A percentile compares a stretch with the other conserved stretches of the same genome.
Conservation (phyloP, 176 grass and related monocot species). For the Thinopyrum elongatum region DNA sequence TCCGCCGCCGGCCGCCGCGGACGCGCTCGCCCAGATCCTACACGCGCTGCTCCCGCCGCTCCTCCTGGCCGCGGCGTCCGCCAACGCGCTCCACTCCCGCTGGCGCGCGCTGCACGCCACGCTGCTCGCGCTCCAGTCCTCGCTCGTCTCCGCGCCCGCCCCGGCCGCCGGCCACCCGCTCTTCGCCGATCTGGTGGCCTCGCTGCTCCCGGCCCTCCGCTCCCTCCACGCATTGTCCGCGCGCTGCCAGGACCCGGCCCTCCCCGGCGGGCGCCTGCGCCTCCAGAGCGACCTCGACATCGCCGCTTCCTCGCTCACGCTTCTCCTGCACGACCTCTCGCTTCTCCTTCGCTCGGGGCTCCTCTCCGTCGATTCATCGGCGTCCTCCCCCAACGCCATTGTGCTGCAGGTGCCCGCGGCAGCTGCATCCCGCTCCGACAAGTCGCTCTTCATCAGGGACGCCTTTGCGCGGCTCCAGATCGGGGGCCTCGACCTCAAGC, state of each 20-base stretch:
- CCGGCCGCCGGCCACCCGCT: constrained; percentile 53
- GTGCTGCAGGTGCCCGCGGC: constrained; percentile 61
- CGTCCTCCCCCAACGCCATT: constrained; percentile 47
- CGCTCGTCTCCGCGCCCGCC: constrained; percentile 43
- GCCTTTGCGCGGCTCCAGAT: constrained; percentile 86
- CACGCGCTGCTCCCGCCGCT: constrained; percentile 55
- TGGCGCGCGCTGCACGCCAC: constrained; percentile 67
- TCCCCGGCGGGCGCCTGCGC: constrained; percentile 58
- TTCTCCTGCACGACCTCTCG: constrained; percentile 74
- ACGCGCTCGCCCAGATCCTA: constrained; percentile 55
- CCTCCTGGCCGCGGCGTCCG: constrained; percentile 48
- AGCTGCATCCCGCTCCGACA: constrained; percentile 45
- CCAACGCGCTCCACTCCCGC: constrained; percentile 54
- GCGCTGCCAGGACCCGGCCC: constrained; percentile 58
- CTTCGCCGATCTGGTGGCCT: constrained; percentile 50
- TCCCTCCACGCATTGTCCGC: constrained; percentile 52
- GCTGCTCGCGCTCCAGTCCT: constrained; percentile 49
- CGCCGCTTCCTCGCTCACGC: constrained; percentile 56
- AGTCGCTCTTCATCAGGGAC: constrained; percentile 70
- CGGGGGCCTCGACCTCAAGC: constrained; percentile 72
- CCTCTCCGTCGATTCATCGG: constrained; percentile 16
- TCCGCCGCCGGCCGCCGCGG: constrained; percentile 27
- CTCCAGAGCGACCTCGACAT: constrained; percentile 89
- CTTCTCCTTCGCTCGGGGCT: constrained; percentile 53
- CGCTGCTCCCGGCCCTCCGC: constrained; percentile 49